Evolutionary conservation across 2,329 filamentous ascomycete species (phyloP).

Genomic region (Geosmithia flava): DNA sequence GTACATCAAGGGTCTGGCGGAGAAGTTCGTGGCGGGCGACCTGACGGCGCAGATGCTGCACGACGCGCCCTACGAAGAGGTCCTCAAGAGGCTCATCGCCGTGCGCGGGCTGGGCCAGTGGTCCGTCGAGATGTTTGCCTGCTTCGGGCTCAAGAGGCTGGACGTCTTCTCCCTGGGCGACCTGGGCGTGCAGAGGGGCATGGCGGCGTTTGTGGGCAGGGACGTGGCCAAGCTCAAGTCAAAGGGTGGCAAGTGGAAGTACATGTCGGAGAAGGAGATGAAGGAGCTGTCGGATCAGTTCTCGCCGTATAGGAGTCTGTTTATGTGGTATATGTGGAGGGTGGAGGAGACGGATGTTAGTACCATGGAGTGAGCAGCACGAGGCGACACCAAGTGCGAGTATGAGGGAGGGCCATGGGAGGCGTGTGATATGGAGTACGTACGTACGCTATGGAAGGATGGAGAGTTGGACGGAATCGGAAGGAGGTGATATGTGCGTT

Average conservation of each 20-base stretch:
- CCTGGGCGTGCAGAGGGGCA: constrained; percentile 85
- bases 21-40: constrained; percentile 66
- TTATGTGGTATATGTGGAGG: constrained; percentile 99
- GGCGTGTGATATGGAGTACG: not conserved
- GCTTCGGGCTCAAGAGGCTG: constrained; percentile 86
- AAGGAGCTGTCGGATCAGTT: constrained; percentile 67
- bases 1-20: constrained; percentile 77
- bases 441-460: not conserved
- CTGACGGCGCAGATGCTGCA: constrained; percentile 65
- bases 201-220: constrained; percentile 74
- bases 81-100: constrained; percentile 70
- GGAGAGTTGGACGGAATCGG: not conserved
- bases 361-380: constrained; percentile 30
- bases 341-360: constrained; percentile 68
- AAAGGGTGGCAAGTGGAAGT: constrained; percentile 88
- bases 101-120: constrained; percentile 80
- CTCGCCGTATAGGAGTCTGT: constrained; percentile 76
- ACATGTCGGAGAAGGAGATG: constrained; percentile 94
- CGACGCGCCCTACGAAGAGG: constrained; percentile 71
- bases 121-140: constrained; percentile 97
- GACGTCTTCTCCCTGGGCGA: constrained; percentile 92
- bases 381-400: no score
- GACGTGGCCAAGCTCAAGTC: constrained; percentile 76
- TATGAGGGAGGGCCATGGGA: not conserved
- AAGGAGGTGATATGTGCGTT: no score